Conservation (phyloP, 345 rosid genomes). For the Orychophragmus violaceus region DNA sequence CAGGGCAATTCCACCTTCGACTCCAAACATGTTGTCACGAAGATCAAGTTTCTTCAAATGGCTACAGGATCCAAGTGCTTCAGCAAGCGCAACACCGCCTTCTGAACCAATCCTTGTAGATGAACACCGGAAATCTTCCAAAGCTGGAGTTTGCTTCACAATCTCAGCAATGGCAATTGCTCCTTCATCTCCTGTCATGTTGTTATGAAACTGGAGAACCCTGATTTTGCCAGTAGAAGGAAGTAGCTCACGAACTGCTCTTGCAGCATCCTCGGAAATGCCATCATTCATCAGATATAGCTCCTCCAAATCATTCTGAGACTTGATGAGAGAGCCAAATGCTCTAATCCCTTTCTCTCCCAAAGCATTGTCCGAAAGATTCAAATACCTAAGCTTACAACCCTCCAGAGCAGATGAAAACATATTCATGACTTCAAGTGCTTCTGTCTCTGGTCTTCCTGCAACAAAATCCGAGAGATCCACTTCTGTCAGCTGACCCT, state of each 20-base stretch:
- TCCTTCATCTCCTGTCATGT: constrained; percentile 92
- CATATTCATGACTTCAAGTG: constrained; percentile 73
- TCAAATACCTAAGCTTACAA: constrained; percentile 48
- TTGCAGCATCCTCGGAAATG: constrained; percentile 88
- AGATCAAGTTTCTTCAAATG: constrained; percentile 76
- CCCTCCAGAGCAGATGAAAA: constrained; percentile 79
- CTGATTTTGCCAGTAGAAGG: constrained; percentile 66
- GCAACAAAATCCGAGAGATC: constrained; percentile 89
- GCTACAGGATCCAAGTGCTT: constrained; percentile 56
- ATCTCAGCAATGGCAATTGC: constrained; percentile 69
- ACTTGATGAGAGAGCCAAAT: constrained; percentile 57
- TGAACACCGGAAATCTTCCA: constrained; percentile 81
- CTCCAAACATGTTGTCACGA: constrained; percentile 88
- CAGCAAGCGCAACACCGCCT: constrained; percentile 75
- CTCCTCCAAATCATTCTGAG: constrained; percentile 71
- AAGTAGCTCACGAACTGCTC: constrained; percentile 67
- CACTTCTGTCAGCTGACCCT: constrained; percentile 67
- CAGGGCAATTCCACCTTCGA: constrained; percentile 66
- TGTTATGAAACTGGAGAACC: constrained; percentile 83
- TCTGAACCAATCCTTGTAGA: constrained; percentile 69
- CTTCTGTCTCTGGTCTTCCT: constrained; percentile 78
- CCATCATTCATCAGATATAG: constrained; percentile 84
- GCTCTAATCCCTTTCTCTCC: constrained; percentile 93
- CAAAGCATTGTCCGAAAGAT: constrained; percentile 89
- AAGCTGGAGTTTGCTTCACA: constrained; percentile 40